Conservation (phyloP, 306 rosid species). For the Canavalia gladiata region DNA sequence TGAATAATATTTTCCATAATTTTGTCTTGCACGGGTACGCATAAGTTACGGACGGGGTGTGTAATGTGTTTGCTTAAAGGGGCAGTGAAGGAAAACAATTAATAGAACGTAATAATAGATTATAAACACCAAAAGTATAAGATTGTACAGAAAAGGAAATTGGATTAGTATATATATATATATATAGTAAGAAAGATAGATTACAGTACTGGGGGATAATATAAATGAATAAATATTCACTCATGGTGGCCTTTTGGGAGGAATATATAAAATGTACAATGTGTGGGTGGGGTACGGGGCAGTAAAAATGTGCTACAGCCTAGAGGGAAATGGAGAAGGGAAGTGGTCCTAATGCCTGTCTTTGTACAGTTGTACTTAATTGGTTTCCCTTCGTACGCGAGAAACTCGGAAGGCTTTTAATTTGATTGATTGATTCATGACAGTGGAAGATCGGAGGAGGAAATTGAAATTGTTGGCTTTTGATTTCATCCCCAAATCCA, state of each 20-base stretch:
- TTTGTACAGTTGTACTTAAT: constrained; percentile 40
- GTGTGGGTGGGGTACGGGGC: constrained; percentile 10
- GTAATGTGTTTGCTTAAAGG: neutral
- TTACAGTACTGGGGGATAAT: constrained; percentile 39
- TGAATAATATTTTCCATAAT: neutral
- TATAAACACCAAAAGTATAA: neutral
- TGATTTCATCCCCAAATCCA: constrained; percentile 5
- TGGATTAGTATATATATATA: constrained; percentile 19
- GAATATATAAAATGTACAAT: constrained; percentile 51
- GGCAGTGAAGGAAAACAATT: neutral
- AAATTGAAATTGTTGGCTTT: neutral
- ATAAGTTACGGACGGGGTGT: neutral
- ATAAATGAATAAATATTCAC: constrained; percentile 49
- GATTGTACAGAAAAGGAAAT: constrained; percentile 22
- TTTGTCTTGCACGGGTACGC: neutral
- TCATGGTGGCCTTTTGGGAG: constrained; percentile 25
- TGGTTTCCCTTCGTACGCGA: constrained; percentile 25
- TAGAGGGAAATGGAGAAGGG: constrained; percentile 25
- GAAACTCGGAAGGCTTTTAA: constrained; percentile 32
- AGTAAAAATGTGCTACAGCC: constrained; percentile 34
- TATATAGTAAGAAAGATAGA: constrained; percentile 8
- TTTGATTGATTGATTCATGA: constrained; percentile 4
- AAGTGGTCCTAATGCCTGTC: constrained; percentile 48
- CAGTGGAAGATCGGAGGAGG: constrained; percentile 15
- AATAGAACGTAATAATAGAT: neutral